Evolutionary conservation across 768 basidiomycete species (phyloP), one percentile per base, ranked within the genome.

Genomic region (Cubamyces sp.): DNA sequence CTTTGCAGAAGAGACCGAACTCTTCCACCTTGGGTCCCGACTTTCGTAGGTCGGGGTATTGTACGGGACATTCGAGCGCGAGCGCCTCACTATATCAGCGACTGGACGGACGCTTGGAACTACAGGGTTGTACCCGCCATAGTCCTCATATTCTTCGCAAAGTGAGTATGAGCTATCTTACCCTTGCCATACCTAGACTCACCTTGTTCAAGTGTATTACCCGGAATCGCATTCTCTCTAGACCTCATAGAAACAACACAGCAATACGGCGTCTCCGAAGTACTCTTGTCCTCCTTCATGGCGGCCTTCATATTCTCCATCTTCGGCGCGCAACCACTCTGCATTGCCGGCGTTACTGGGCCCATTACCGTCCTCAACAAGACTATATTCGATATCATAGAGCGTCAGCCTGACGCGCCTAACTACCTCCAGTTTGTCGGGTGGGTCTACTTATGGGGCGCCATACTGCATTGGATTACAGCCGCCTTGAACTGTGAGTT

Each of bases 321-420:
- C 42, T 85, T 97, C 56, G 91, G 92, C 3, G 93, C 90, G 15
- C 96, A 98, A 71, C 96, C 96, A 0, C 79, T 97, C 3, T 91
- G 92, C 46, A 94, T 97, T 46, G 91, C 92, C 2, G 96, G 96
- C 5, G 94, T 96, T 1, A 96, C 71, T 85, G 92, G 93, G 21
- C 94, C 95, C 1, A 96, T 96, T 69, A 95, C 94, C 3, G 92
- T 96, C 9, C 87, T 95, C 67, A 96, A 95, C 78, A 92, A 91
- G 77, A 93, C 90, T 2, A 92, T 96, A 46, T 94, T 84, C 72
- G 82, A 88, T 66, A 92, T 95, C 60, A 77, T 92, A 57, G 71
- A 81, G 67, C 77, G 76, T 19, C 80, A 82, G 54, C 66, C 78
- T 11, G 79, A 87, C 61, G 77, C 87, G 5, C 92, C 93, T 1